Evolutionary conservation across 805 yeast genomes (phyloP), one percentile per base, ranked within the genome.

Genomic region (Schwanniomyces pseudopolymorphus): DNA sequence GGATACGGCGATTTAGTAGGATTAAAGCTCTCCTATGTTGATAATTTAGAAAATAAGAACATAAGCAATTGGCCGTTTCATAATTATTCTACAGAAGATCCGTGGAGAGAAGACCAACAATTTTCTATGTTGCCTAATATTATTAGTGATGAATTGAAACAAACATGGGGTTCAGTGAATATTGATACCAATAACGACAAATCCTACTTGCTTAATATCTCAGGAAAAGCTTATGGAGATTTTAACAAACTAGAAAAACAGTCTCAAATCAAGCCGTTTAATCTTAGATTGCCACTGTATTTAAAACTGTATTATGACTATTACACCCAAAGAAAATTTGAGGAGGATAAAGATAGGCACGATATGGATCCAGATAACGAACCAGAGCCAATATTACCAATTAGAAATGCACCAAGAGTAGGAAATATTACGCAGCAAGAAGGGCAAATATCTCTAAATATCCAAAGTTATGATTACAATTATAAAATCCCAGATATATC

Each of bases 1-100:
- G 89, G 87, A 5, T 84, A 83, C 59, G 86, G 87, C 1, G 85
- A 87, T 55, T 61, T 88, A 13, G 85, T 94, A 0, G 96, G 96
- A 3, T 79, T 84, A 47, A 75, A 73, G 55, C 63, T 84, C 27
- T 80, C 89, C 25, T 88, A 87, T 54, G 69, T 73, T 8, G 95
- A 85, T 62, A 75, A 72, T 13, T 17, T 75, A 1, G 60, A 68
- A 4, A 77, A 78, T 10, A 64, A 74, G 41, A 70, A 71, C 22
- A 69, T 64, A 1, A 73, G 76, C 49, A 73, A 80, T 0, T 84
- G 84, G 78, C 91, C 91, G 0, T 61, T 84, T 21, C 80, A 81
- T 46, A 37, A 67, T 2, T 70, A 49, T 43, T 55, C 65, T 5
- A 63, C 72, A 2, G 79, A 82, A 66, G 40, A 56, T 20, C 74